Percentiles rank a stretch among this genome's conserved stretches.
Evolutionary conservation across 768 basidiomycete genomes (phyloP).

Genomic region (Pleurotus eryngii): DNA sequence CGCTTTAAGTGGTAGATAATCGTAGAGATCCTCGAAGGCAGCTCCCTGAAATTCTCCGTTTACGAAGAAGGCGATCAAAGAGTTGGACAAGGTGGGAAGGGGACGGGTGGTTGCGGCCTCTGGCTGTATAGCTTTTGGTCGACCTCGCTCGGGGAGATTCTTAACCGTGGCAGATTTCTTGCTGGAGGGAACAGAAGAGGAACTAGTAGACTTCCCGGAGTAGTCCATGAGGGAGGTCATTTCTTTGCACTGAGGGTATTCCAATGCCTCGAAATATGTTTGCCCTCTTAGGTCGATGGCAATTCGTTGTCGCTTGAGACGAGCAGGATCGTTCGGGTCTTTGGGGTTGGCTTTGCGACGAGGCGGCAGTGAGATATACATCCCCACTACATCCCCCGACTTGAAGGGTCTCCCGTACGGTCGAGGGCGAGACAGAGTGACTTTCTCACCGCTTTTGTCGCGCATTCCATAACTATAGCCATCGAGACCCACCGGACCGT

Average conservation of each 20-base stretch:
- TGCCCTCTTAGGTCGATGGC: conserved; percentile 96
- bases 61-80: conserved; percentile 84
- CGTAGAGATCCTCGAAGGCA: conserved; percentile 87
- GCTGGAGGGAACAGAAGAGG: conserved; percentile 50
- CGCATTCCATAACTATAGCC: conserved; percentile 91
- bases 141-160: conserved; percentile 57
- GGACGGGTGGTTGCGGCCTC: conserved; percentile 49
- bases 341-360: conserved; percentile 52
- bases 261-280: conserved; percentile 91
- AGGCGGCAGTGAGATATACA: conserved; percentile 87
- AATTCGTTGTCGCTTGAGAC: conserved; percentile 84
- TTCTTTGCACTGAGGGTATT: conserved; percentile 87
- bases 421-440: conserved; percentile 76
- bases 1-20: conserved; percentile 79
- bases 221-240: conserved; percentile 88
- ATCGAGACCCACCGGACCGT: conserved; percentile 90
- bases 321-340: conserved; percentile 78
- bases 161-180: conserved; percentile 69
- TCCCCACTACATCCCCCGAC: conserved; percentile 87
- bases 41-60: conserved; percentile 83
- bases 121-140: conserved; percentile 31
- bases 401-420: conserved; percentile 73
- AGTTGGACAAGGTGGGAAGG: conserved; percentile 66
- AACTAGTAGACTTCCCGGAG: conserved; percentile 53
- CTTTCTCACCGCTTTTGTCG: conserved; percentile 91